Evolutionary conservation across 2,329 filamentous ascomycete species (phyloP).

Genomic region (Xylaria arbuscula): DNA sequence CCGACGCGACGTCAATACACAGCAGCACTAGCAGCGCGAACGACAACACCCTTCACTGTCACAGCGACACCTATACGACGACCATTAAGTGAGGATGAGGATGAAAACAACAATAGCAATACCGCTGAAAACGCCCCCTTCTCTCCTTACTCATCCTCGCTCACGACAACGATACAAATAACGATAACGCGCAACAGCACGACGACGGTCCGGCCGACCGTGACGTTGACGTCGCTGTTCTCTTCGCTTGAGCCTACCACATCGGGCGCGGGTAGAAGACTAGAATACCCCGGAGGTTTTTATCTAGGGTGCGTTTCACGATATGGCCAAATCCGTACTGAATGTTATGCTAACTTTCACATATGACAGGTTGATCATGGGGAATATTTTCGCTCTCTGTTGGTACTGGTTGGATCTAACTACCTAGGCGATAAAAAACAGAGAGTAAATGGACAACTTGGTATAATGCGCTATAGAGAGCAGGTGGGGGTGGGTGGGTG

Average conservation of each 20-base stretch:
- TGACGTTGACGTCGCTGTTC: constrained; percentile 28
- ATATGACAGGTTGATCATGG: constrained; percentile 4
- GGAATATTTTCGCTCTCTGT: neutral
- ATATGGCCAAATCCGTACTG: no score
- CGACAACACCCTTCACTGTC: neutral
- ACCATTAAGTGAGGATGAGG: neutral
- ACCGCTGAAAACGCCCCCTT: neutral
- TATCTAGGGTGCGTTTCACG: neutral
- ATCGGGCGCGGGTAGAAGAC: neutral
- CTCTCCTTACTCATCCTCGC: neutral
- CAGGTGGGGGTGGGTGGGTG: no score
- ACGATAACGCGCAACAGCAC: constrained; percentile 27
- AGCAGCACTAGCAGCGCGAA: constrained; percentile 7
- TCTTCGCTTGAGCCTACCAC: constrained; percentile 8
- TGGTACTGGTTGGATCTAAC: neutral
- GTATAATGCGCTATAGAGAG: neutral
- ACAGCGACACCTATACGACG: neutral
- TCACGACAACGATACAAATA: constrained; percentile 15
- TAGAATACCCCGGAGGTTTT: neutral
- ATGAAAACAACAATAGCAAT: neutral
- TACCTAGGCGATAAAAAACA: neutral
- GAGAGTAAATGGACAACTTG: neutral
- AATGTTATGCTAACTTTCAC: neutral
- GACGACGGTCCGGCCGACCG: constrained; percentile 28
- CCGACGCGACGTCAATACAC: neutral